Conservation (phyloP, 345 rosid species). For the Anacardium occidentale region DNA sequence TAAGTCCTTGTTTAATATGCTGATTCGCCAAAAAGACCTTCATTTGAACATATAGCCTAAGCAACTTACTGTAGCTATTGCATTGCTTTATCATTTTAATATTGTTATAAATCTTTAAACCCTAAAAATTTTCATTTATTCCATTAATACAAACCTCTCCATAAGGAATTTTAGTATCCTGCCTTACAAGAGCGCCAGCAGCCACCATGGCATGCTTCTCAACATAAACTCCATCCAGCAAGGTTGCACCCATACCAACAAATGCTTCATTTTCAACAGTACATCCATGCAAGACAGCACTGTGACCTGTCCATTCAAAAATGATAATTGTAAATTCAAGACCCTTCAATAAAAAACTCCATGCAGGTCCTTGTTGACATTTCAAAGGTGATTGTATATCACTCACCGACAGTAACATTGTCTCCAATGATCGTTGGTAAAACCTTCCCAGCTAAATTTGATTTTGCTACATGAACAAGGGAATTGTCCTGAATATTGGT, state of each 20-base stretch:
- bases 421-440: constrained; percentile 72
- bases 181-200: constrained; percentile 92
- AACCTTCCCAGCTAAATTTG: constrained; percentile 79
- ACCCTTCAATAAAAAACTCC: constrained; percentile 1
- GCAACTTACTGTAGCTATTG: background rate
- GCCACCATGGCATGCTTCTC: constrained; percentile 92
- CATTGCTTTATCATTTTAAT: background rate
- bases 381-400: background rate
- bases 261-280: constrained; percentile 85
- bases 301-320: constrained; percentile 58
- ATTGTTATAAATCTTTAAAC: background rate
- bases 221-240: constrained; percentile 83
- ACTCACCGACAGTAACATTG: constrained; percentile 75
- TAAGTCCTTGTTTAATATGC: background rate
- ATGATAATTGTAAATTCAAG: constrained; percentile 9
- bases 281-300: constrained; percentile 86
- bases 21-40: background rate
- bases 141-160: constrained; percentile 54
- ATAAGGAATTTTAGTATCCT: constrained; percentile 75
- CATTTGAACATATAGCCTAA: background rate
- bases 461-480: constrained; percentile 80
- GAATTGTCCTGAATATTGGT: constrained; percentile 81
- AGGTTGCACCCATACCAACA: constrained; percentile 77
- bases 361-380: background rate
- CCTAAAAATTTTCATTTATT: background rate